These are phyloP conservation scores for Ceratocystis lukuohia DNA, from an alignment of 2,329 filamentous ascomycete genomes.

Conservation along the genomic window DNA sequence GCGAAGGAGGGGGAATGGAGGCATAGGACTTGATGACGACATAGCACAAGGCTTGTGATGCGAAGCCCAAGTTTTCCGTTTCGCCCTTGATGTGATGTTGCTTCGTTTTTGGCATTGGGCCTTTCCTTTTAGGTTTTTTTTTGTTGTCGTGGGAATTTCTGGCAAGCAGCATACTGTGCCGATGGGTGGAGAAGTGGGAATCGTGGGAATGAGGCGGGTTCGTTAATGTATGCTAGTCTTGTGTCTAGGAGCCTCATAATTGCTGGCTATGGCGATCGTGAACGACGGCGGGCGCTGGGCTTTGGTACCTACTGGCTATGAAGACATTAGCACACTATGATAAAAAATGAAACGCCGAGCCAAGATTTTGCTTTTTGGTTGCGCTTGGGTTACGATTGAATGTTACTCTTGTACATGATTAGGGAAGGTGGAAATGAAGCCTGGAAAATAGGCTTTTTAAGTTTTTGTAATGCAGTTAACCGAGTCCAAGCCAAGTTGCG, in stretches of 20 bases:
- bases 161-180: neutral
- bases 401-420: neutral
- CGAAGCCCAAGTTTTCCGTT: neutral
- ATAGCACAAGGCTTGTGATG: neutral
- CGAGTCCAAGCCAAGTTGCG: constrained; percentile 6
- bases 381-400: neutral
- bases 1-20: neutral
- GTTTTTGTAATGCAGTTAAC: neutral
- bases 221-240: neutral
- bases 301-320: no score
- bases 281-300: no score
- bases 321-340: no score
- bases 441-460: neutral
- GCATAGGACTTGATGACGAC: neutral
- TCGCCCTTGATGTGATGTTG: neutral
- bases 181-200: neutral
- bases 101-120: neutral
- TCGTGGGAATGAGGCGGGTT: no score
- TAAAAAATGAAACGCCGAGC: no score
- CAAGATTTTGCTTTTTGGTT: no score
- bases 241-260: neutral
- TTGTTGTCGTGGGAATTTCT: no score
- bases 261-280: no score
- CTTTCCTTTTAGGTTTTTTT: neutral
- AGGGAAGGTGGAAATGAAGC: neutral